A percentile compares a stretch with the other conserved stretches of the same genome.
Evolutionary conservation across 192 early-diverging fungal genomes (phyloP).

Genomic region (Geranomyces variabilis): DNA sequence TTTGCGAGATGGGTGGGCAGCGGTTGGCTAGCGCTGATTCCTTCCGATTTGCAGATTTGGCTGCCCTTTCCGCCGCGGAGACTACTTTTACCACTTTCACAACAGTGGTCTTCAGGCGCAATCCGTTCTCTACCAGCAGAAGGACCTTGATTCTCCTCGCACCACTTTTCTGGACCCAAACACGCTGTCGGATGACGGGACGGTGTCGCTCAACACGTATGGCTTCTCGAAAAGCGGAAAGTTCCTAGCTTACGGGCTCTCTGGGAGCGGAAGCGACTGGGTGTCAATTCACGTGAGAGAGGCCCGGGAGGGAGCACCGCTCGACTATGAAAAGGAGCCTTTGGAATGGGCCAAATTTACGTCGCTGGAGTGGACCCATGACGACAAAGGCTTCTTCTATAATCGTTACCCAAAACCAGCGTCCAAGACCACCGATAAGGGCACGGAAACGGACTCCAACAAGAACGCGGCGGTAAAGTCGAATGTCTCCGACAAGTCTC

Average conservation of each 20-base stretch:
- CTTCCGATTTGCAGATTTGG: constrained; percentile 38
- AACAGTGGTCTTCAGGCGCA: constrained; percentile 68
- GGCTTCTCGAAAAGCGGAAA: constrained; percentile 62
- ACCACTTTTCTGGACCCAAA: constrained; percentile 53
- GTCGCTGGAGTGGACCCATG: constrained; percentile 58
- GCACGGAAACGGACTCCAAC: constrained; percentile 63
- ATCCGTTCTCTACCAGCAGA: constrained; percentile 59
- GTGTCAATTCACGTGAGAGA: constrained; percentile 58
- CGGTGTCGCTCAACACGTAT: constrained; percentile 45
- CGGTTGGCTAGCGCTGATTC: too few species aligned
- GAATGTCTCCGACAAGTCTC: not conserved
- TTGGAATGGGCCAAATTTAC: constrained; percentile 64
- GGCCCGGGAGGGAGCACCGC: constrained; percentile 28
- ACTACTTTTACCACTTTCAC: constrained; percentile 68
- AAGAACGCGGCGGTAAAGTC: constrained; percentile 42
- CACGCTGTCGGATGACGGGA: constrained; percentile 36
- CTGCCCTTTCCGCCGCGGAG: constrained; percentile 59
- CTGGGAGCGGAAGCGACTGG: constrained; percentile 68
- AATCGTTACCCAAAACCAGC: constrained; percentile 51
- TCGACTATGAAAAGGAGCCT: constrained; percentile 48
- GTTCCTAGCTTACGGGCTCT: constrained; percentile 61
- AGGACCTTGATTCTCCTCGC: constrained; percentile 45
- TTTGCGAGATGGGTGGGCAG: not conserved
- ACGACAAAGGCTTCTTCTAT: constrained; percentile 77
- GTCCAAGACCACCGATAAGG: constrained; percentile 40